A percentile compares a stretch with the other conserved stretches of the same genome.
These are phyloP conservation scores for Suhomyces terraborum DNA, from an alignment of 1,139 yeast species.

Conservation along the genomic window DNA sequence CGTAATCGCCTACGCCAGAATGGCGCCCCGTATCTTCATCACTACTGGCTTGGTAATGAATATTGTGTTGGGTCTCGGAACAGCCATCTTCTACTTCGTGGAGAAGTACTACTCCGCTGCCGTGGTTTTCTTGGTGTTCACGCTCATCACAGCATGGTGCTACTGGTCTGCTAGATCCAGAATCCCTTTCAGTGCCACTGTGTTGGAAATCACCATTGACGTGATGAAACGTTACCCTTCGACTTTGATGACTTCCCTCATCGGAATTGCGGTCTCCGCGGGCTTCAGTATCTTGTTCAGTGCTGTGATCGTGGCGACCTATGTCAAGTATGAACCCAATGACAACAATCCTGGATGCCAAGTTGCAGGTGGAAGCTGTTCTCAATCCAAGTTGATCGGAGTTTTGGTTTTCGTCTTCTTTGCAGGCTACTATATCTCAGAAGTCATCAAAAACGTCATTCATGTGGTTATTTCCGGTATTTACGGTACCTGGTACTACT, in stretches of 20 bases:
- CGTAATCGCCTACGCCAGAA: constrained; percentile 62
- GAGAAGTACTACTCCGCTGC: constrained; percentile 75
- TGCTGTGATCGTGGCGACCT: constrained; percentile 69
- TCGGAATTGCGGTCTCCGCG: constrained; percentile 67
- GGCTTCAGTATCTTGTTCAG: constrained; percentile 68
- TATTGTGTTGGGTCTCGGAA: constrained; percentile 68
- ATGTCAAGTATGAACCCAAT: constrained; percentile 65
- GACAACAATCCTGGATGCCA: constrained; percentile 37
- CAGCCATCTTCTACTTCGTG: constrained; percentile 71
- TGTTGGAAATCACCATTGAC: constrained; percentile 70
- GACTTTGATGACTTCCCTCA: constrained; percentile 59
- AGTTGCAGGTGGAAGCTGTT: constrained; percentile 65
- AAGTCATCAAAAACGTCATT: constrained; percentile 80
- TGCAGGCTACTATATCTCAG: constrained; percentile 84
- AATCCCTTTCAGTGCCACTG: constrained; percentile 73
- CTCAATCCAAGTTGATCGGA: constrained; percentile 68
- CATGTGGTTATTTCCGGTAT: constrained; percentile 86
- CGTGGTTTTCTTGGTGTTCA: constrained; percentile 66
- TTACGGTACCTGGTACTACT: constrained; percentile 89
- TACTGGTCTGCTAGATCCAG: constrained; percentile 74
- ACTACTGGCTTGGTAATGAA: constrained; percentile 69
- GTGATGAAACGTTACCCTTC: constrained; percentile 75
- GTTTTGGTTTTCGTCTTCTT: constrained; percentile 69
- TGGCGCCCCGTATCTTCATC: constrained; percentile 69
- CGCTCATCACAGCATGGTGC: constrained; percentile 65